Evolutionary conservation across 345 rosid genomes (phyloP).

Genomic region (Eucalyptus sp.): DNA sequence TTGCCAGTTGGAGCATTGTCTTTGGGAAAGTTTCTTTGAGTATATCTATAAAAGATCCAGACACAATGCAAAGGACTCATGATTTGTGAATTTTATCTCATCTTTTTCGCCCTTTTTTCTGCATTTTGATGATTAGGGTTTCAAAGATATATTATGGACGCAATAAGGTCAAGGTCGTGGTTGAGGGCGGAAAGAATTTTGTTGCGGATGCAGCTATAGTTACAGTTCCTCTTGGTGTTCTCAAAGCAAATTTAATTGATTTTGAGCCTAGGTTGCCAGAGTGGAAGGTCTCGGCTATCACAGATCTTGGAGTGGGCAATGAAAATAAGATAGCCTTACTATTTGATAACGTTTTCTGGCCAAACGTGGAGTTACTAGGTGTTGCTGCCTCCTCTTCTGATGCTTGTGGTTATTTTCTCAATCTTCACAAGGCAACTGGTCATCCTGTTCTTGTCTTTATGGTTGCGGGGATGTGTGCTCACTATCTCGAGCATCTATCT

Average conservation of each 20-base stretch:
- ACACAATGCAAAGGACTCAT: neutral
- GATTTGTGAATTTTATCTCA: neutral
- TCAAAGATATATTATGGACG: slow-evolving; percentile 28
- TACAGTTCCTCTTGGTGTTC: slow-evolving; percentile 73
- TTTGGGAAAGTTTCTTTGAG: neutral
- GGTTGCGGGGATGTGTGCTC: slow-evolving; percentile 77
- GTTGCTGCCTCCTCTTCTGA: slow-evolving; percentile 63
- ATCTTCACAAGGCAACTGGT: slow-evolving; percentile 82
- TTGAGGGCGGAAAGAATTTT: slow-evolving; percentile 45
- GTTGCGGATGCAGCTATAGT: slow-evolving; percentile 70
- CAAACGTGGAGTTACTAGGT: slow-evolving; percentile 69
- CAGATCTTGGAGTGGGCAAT: slow-evolving; percentile 69
- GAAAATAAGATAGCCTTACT: slow-evolving; percentile 75
- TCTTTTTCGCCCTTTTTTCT: neutral
- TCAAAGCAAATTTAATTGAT: slow-evolving; percentile 67
- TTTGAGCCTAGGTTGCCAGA: slow-evolving; percentile 78
- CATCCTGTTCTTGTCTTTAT: slow-evolving; percentile 78
- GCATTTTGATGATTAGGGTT: slow-evolving; percentile 30
- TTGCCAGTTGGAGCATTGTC: neutral
- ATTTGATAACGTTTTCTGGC: slow-evolving; percentile 70
- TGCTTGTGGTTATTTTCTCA: slow-evolving; percentile 80
- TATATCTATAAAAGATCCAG: neutral
- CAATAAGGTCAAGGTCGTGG: slow-evolving; percentile 47
- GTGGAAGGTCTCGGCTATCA: slow-evolving; percentile 73
- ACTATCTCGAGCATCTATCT: slow-evolving; percentile 59